Evolutionary conservation across 441 rosid species (phyloP).

Genomic region (Erysimum pusillum): DNA sequence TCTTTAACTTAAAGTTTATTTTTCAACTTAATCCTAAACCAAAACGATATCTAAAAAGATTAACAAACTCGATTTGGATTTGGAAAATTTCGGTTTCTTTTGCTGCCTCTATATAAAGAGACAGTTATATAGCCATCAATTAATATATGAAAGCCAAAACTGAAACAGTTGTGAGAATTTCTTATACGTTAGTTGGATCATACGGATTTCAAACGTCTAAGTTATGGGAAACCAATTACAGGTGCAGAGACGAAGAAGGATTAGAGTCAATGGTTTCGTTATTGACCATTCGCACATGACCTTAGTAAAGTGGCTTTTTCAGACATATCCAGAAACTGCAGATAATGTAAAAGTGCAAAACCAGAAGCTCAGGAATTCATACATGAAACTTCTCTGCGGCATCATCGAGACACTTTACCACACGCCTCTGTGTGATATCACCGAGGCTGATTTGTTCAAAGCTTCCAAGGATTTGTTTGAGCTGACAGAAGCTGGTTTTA

Average conservation of each 20-base stretch:
- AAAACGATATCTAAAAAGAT: not conserved
- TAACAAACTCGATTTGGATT: not conserved
- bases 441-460: slow-evolving; percentile 7
- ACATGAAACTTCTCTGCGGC: slow-evolving; percentile 18
- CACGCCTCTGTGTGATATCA: slow-evolving; percentile 22
- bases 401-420: slow-evolving; percentile 32
- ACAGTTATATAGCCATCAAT: not conserved
- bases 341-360: slow-evolving; percentile 6
- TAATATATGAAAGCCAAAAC: not conserved
- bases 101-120: slow-evolving; percentile 13
- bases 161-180: not conserved
- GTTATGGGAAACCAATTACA: slow-evolving; percentile 16
- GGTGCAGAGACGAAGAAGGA: slow-evolving; percentile 6
- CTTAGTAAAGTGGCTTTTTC: slow-evolving; percentile 33
- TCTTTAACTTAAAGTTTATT: not conserved
- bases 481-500: slow-evolving; percentile 28
- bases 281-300: not conserved
- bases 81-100: not conserved
- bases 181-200: not conserved
- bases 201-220: not conserved
- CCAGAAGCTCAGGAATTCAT: slow-evolving; percentile 1
- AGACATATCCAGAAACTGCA: slow-evolving; percentile 28
- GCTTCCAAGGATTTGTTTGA: slow-evolving; percentile 1
- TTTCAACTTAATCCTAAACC: not conserved
- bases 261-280: slow-evolving; percentile 16